Evolutionary conservation across 805 yeast genomes (phyloP).

Genomic region (Hanseniaspora meyeri): DNA sequence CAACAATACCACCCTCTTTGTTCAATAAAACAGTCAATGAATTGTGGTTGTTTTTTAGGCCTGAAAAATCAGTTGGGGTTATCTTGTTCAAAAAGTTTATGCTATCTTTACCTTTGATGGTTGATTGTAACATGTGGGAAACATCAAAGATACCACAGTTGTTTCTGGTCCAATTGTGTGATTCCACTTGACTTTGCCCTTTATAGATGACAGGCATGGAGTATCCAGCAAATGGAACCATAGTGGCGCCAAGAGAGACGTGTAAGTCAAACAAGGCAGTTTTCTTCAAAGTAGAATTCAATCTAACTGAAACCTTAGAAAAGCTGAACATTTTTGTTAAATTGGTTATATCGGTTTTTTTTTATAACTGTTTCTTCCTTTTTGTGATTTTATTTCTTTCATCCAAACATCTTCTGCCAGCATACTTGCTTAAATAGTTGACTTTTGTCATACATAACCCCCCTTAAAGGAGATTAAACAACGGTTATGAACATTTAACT

Average conservation of each 20-base stretch:
- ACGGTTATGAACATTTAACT: neutral
- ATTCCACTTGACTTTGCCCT: constrained; percentile 77
- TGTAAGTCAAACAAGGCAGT: constrained; percentile 82
- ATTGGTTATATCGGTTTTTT: neutral
- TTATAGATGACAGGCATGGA: constrained; percentile 86
- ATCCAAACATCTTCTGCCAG: no score
- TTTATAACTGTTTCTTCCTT: neutral
- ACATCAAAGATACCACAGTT: constrained; percentile 91
- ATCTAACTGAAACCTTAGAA: constrained; percentile 20
- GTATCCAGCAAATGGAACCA: constrained; percentile 95
- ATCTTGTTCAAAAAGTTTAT: constrained; percentile 57
- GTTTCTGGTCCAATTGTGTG: constrained; percentile 86
- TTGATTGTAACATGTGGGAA: constrained; percentile 93
- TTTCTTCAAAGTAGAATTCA: constrained; percentile 32
- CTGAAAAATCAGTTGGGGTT: constrained; percentile 76
- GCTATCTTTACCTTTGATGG: constrained; percentile 55
- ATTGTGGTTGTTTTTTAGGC: constrained; percentile 44
- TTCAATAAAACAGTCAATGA: constrained; percentile 67
- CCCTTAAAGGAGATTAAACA: neutral
- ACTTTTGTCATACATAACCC: neutral
- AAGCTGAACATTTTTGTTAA: neutral
- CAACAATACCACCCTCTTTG: constrained; percentile 77
- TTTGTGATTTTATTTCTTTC: no score
- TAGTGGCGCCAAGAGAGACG: constrained; percentile 64
- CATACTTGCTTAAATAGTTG: neutral